Evolutionary conservation across 2,329 filamentous ascomycete genomes (phyloP).

Genomic region (Colletotrichum sp.): DNA sequence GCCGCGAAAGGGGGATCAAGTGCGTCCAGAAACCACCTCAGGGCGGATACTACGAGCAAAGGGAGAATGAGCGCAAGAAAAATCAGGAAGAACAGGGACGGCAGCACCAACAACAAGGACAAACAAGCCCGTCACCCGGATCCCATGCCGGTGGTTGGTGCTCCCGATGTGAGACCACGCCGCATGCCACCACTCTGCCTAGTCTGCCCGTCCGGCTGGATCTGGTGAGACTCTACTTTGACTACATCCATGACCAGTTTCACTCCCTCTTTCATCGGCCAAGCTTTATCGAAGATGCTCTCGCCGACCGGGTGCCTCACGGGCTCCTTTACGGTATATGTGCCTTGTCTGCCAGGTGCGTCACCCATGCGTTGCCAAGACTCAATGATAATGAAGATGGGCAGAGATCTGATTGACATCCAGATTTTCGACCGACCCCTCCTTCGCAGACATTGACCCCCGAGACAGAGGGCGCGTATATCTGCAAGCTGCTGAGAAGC

Average conservation of each 20-base stretch:
- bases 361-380: neutral
- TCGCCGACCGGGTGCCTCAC: conserved; percentile 22
- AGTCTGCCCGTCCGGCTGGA: conserved; percentile 23
- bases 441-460: conserved; percentile 23
- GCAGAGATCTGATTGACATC: neutral
- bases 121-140: neutral
- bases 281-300: conserved; percentile 27
- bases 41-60: conserved; percentile 21
- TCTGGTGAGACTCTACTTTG: conserved; percentile 35
- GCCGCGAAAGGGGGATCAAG: conserved; percentile 47
- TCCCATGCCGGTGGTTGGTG: conserved; percentile 3
- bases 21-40: conserved; percentile 46
- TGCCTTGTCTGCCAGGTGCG: conserved; percentile 26
- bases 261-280: conserved; percentile 37
- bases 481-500: conserved; percentile 24
- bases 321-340: conserved; percentile 29
- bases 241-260: conserved; percentile 37
- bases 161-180: conserved; percentile 2
- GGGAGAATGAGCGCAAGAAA: conserved; percentile 13
- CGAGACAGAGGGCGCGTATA: conserved; percentile 24
- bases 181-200: conserved; percentile 17
- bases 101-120: neutral
- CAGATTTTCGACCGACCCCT: conserved; percentile 26
- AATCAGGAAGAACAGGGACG: neutral
- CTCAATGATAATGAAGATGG: neutral